These are phyloP conservation scores for Kwoniella bestiolae DNA, from an alignment of 768 basidiomycete species.

Conservation along the genomic window DNA sequence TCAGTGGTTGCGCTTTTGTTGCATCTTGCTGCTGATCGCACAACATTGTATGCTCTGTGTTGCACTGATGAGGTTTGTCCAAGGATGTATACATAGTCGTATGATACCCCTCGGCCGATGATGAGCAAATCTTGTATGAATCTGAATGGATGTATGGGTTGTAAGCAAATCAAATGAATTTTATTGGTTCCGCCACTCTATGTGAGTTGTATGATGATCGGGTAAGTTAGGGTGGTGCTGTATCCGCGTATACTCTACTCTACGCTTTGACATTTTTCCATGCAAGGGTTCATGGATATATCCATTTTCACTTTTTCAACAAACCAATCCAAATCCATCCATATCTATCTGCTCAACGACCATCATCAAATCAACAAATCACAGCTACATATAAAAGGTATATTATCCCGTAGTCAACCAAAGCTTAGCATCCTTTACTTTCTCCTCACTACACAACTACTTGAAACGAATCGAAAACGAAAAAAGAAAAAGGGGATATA, in stretches of 20 bases:
- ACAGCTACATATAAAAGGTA: too few relatives aligned
- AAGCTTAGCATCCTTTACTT: not conserved
- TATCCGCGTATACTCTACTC: not conserved
- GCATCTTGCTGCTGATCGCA: too few relatives aligned
- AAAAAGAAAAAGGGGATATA: not conserved
- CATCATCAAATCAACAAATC: not conserved
- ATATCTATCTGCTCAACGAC: not conserved
- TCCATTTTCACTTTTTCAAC: not conserved
- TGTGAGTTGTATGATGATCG: not conserved
- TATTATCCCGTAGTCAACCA: not conserved
- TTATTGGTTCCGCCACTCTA: slow-evolving; percentile 4
- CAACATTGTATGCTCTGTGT: too few relatives aligned
- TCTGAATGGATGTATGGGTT: not conserved
- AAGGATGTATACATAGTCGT: too few relatives aligned
- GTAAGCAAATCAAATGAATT: not conserved
- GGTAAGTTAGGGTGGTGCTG: slow-evolving; percentile 3
- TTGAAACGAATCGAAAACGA: not conserved
- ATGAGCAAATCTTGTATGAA: not conserved
- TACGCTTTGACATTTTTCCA: not conserved
- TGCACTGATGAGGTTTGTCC: too few relatives aligned
- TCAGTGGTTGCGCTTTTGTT: too few relatives aligned
- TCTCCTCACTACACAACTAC: not conserved
- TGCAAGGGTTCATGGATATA: not conserved
- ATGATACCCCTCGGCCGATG: not conserved
- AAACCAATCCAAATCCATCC: not conserved